Evolutionary conservation across 2,329 filamentous ascomycete genomes (phyloP).

Genomic region (Ceratocystis smalleyi): DNA sequence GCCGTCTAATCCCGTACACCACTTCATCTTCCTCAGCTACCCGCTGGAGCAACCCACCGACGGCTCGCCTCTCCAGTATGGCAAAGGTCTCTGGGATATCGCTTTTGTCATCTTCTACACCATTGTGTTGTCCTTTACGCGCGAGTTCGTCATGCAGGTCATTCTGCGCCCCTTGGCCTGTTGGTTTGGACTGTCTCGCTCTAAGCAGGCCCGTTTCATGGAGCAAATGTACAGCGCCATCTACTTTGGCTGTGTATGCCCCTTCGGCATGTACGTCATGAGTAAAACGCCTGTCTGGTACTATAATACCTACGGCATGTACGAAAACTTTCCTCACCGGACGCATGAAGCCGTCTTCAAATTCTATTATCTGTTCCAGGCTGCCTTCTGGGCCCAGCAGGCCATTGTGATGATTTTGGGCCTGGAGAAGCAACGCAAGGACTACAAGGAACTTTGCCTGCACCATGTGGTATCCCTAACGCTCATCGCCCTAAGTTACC

Average conservation of each 20-base stretch:
- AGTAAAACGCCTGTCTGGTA: conserved; percentile 84
- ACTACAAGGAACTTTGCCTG: conserved; percentile 82
- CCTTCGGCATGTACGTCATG: conserved; percentile 82
- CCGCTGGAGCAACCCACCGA: conserved; percentile 39
- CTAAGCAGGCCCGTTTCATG: conserved; percentile 84
- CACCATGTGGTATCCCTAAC: conserved; percentile 82
- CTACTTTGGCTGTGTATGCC: conserved; percentile 73
- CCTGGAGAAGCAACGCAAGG: conserved; percentile 85
- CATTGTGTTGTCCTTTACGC: conserved; percentile 77
- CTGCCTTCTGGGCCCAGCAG: conserved; percentile 91
- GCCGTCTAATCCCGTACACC: conserved; percentile 60
- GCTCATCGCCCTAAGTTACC: conserved; percentile 74
- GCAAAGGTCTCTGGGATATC: conserved; percentile 74
- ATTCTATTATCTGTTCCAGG: conserved; percentile 90
- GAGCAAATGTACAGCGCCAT: conserved; percentile 89
- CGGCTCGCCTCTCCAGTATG: conserved; percentile 50
- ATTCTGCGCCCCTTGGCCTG: conserved; percentile 62
- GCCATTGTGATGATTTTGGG: conserved; percentile 73
- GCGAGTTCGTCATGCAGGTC: conserved; percentile 92
- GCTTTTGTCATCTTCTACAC: conserved; percentile 83
- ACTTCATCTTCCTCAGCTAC: conserved; percentile 84
- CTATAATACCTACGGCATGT: conserved; percentile 84
- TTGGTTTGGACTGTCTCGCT: conserved; percentile 52
- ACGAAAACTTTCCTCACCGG: conserved; percentile 70
- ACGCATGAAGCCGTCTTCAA: conserved; percentile 73